A percentile compares a stretch with the other conserved stretches of the same genome.
Conservation (phyloP, 768 basidiomycete species). For the Leccinellum albellum region DNA sequence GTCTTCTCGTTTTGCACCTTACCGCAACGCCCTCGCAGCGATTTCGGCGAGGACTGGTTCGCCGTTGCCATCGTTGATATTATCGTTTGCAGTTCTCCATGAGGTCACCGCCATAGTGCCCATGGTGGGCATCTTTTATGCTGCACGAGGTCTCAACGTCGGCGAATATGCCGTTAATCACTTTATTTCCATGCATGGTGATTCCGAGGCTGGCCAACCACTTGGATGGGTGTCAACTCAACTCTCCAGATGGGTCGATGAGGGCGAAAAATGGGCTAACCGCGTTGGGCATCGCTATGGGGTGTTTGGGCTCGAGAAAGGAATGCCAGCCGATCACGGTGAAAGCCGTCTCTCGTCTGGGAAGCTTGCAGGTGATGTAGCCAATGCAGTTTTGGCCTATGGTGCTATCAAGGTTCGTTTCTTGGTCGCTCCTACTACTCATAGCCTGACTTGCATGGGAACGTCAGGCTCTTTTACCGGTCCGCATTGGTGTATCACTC, state of each 20-base stretch:
- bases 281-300: slow-evolving; percentile 77
- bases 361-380: slow-evolving; percentile 67
- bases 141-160: slow-evolving; percentile 59
- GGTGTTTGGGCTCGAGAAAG: slow-evolving; percentile 71
- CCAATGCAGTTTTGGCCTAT: slow-evolving; percentile 82
- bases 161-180: slow-evolving; percentile 61
- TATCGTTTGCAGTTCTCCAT: slow-evolving; percentile 82
- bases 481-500: slow-evolving; percentile 67
- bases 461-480: slow-evolving; percentile 64
- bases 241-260: slow-evolving; percentile 62
- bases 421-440: neutral
- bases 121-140: slow-evolving; percentile 69
- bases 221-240: slow-evolving; percentile 41
- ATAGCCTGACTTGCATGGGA: neutral
- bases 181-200: slow-evolving; percentile 17
- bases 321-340: slow-evolving; percentile 11
- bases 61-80: slow-evolving; percentile 67
- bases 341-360: slow-evolving; percentile 24
- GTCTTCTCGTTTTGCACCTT: slow-evolving; percentile 40
- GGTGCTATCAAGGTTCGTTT: slow-evolving; percentile 65
- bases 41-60: slow-evolving; percentile 69
- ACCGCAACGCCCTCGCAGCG: slow-evolving; percentile 51
- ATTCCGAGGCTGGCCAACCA: slow-evolving; percentile 9
- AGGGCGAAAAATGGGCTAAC: slow-evolving; percentile 69
- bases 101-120: slow-evolving; percentile 81